Evolutionary conservation across 768 basidiomycete species (phyloP).

Genomic region (Roridomyces roridus): DNA sequence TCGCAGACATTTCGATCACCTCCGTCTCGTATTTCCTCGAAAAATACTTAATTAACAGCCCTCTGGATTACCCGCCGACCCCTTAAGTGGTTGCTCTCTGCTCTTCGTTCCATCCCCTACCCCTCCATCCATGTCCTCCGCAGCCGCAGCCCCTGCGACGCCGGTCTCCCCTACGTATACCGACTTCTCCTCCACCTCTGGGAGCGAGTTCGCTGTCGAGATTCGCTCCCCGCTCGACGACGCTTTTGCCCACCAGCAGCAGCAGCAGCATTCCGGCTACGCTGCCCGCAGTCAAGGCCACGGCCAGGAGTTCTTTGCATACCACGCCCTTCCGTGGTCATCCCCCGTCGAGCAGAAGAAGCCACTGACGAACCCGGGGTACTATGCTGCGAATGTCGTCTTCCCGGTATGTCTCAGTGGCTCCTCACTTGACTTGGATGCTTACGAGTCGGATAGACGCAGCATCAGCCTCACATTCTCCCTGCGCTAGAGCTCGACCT

Average conservation of each 20-base stretch:
- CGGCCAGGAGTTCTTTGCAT: slow-evolving; percentile 17
- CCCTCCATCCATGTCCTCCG: not conserved
- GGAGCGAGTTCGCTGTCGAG: no score
- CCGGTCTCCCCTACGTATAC: slow-evolving; percentile 24
- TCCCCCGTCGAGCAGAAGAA: slow-evolving; percentile 8
- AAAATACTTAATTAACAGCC: no score
- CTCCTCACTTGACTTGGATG: not conserved
- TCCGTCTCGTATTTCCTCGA: no score
- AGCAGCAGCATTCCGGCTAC: not conserved
- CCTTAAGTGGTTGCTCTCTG: no score
- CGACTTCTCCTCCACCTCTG: slow-evolving; percentile 16
- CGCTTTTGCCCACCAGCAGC: not conserved
- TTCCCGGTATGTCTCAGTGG: not conserved
- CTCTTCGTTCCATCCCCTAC: no score
- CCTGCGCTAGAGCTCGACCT: slow-evolving; percentile 12
- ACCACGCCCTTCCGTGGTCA: slow-evolving; percentile 11
- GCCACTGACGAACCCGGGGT: not conserved
- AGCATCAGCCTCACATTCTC: slow-evolving; percentile 1
- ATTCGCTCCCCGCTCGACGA: slow-evolving; percentile 22
- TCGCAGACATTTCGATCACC: no score
- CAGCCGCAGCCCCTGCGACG: not conserved
- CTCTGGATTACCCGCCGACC: no score
- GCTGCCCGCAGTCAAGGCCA: no score
- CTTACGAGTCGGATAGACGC: not conserved
- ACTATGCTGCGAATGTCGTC: not conserved